A percentile compares a stretch with the other conserved stretches of the same genome.
Evolutionary conservation across 768 basidiomycete species (phyloP).

Genomic region (Panaeolus papilionaceus): DNA sequence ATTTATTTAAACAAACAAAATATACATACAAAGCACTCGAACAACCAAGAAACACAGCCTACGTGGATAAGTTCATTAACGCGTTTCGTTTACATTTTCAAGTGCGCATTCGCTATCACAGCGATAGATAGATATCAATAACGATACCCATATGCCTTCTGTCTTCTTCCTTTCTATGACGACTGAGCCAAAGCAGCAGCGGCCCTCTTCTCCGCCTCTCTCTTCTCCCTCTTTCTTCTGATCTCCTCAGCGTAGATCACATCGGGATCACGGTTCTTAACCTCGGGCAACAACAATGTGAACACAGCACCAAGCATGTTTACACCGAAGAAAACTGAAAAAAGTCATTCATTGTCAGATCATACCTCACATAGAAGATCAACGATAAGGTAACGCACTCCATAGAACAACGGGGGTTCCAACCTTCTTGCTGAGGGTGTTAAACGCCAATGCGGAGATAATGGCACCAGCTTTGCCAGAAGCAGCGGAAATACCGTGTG

Average conservation of each 20-base stretch:
- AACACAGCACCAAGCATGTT: constrained; percentile 60
- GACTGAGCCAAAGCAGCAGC: constrained; percentile 7
- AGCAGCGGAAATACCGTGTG: constrained; percentile 80
- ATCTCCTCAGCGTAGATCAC: constrained; percentile 43
- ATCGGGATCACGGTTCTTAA: constrained; percentile 46
- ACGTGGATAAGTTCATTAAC: not conserved
- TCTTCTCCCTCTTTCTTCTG: constrained; percentile 19
- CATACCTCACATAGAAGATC: not conserved
- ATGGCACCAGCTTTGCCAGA: constrained; percentile 80
- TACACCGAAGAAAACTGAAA: constrained; percentile 69
- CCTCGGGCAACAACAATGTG: constrained; percentile 46
- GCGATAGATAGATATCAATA: too few relatives aligned
- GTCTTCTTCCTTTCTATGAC: too few relatives aligned
- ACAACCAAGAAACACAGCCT: not conserved
- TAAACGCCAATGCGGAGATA: constrained; percentile 77
- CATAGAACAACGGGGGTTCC: constrained; percentile 73
- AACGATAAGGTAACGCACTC: constrained; percentile 53
- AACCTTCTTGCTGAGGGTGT: constrained; percentile 60
- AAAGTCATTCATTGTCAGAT: not conserved
- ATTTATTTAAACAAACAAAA: not conserved
- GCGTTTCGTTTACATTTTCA: too few relatives aligned
- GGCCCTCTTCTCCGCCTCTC: not conserved
- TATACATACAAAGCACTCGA: not conserved
- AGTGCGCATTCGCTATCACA: too few relatives aligned
- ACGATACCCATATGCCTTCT: not conserved